phyloP scores from a whole-genome alignment of 768 basidiomycete genomes.

The Lactarius sp. region DNA sequence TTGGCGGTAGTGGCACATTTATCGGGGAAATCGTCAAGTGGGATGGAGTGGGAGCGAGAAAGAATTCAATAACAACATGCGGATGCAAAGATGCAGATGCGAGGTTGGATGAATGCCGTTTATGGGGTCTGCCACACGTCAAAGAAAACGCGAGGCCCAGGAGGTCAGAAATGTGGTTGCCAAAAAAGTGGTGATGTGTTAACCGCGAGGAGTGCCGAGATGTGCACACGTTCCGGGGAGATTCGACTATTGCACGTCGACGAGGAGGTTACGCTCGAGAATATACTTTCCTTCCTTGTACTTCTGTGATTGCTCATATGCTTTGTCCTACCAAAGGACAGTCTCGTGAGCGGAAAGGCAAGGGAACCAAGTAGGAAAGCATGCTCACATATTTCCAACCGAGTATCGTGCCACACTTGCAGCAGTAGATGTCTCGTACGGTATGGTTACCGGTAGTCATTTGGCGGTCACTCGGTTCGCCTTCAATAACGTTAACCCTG shows the following conservation, averaged over 20 bases:
- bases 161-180: conserved; percentile 15
- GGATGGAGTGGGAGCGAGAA: not conserved
- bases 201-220: conserved; percentile 19
- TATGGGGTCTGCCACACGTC: conserved; percentile 16
- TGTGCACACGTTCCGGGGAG: conserved; percentile 5
- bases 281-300: conserved; percentile 99
- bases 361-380: conserved; percentile 1
- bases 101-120: conserved; percentile 19
- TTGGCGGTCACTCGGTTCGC: conserved; percentile 82
- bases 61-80: conserved; percentile 22
- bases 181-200: conserved; percentile 20
- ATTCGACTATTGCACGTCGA: conserved; percentile 67
- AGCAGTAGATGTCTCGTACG: conserved; percentile 92
- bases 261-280: conserved; percentile 87
- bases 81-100: conserved; percentile 22
- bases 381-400: conserved; percentile 97
- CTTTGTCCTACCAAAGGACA: conserved; percentile 62
- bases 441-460: conserved; percentile 98
- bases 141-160: conserved; percentile 18
- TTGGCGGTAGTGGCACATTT: not conserved
- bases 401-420: conserved; percentile 78
- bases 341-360: conserved; percentile 8
- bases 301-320: conserved; percentile 85
- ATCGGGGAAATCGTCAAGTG: not conserved
- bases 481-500: conserved; percentile 90